phyloP scores from a whole-genome alignment of 495 filamentous ascomycete genomes.

The Staphylotrichum longicolle region DNA sequence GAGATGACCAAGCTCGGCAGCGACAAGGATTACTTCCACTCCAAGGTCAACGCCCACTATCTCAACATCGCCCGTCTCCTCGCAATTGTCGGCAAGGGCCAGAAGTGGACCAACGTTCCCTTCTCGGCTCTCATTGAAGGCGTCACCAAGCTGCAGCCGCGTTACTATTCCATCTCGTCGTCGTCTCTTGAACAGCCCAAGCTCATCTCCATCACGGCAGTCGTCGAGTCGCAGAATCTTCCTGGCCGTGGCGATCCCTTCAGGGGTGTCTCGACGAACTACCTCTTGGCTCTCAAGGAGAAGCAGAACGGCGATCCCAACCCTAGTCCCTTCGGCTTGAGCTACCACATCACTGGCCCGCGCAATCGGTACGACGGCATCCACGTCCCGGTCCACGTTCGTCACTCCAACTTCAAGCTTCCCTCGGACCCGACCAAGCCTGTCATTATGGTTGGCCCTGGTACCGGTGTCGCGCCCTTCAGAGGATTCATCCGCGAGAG shows the following conservation, averaged over 20 bases:
- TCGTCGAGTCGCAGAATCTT: conserved; percentile 79
- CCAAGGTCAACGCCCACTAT: conserved; percentile 76
- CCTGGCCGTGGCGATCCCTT: conserved; percentile 78
- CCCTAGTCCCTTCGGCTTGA: conserved; percentile 81
- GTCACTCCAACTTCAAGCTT: conserved; percentile 99
- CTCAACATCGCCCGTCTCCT: conserved; percentile 90
- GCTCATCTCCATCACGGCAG: conserved; percentile 89
- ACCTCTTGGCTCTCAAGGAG: conserved; percentile 91
- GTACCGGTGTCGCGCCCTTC: conserved; percentile 96
- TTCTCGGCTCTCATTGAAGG: conserved; percentile 96
- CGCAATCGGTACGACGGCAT: conserved; percentile 97
- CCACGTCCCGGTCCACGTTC: conserved; percentile 91
- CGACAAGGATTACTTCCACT: conserved; percentile 95
- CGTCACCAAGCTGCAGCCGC: conserved; percentile 89
- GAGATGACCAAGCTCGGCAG: conserved; percentile 84
- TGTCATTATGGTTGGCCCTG: conserved; percentile 92
- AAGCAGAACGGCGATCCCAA: conserved; percentile 90
- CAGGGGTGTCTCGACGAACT: conserved; percentile 96
- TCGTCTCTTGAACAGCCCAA: conserved; percentile 92
- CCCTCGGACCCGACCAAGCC: conserved; percentile 93
- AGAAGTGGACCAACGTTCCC: conserved; percentile 78
- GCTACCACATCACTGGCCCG: conserved; percentile 85
- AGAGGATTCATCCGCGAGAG: conserved; percentile 93
- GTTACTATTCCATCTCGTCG: conserved; percentile 99
- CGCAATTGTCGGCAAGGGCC: conserved; percentile 63